These are phyloP conservation scores for Seiridium unicorne DNA, from an alignment of 2,329 filamentous ascomycete species.

Conservation along the genomic window DNA sequence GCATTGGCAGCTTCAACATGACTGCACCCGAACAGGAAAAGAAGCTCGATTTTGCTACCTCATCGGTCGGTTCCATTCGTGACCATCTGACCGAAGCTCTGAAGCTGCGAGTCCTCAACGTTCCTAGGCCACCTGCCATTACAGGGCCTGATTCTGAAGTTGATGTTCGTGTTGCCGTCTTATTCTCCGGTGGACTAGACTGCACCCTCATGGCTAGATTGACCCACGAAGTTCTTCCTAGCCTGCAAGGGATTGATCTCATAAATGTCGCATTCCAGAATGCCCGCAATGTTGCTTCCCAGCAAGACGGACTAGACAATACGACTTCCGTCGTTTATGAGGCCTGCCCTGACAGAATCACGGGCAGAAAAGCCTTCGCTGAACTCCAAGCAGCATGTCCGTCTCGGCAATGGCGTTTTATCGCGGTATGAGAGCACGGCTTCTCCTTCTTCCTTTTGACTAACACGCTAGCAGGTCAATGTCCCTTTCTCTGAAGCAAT, in stretches of 20 bases:
- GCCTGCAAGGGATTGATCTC: conserved; percentile 72
- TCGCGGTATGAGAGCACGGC: conserved; percentile 53
- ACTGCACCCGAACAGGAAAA: conserved; percentile 31
- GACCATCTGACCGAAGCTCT: conserved; percentile 60
- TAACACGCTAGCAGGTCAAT: conserved; percentile 55
- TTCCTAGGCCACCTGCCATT: conserved; percentile 56
- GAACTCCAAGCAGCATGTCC: conserved; percentile 73
- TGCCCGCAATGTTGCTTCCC: conserved; percentile 65
- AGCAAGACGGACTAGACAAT: conserved; percentile 33
- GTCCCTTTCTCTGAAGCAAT: conserved; percentile 76
- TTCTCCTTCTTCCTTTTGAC: background rate
- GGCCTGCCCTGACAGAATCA: conserved; percentile 84
- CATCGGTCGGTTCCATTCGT: conserved; percentile 52
- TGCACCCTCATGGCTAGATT: conserved; percentile 85
- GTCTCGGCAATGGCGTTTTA: conserved; percentile 74
- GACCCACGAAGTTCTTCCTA: conserved; percentile 71
- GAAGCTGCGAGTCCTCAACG: conserved; percentile 59
- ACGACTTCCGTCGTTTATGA: conserved; percentile 59
- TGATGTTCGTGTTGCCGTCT: conserved; percentile 65
- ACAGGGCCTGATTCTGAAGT: conserved; percentile 14
- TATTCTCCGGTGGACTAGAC: conserved; percentile 94
- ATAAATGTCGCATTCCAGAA: conserved; percentile 98
- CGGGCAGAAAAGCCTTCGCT: conserved; percentile 75
- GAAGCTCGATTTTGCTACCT: conserved; percentile 37
- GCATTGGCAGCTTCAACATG: conserved; percentile 53